These are phyloP conservation scores for Arthrobotrys sphaeroides DNA, from an alignment of 2,329 filamentous ascomycete genomes.

Conservation along the genomic window DNA sequence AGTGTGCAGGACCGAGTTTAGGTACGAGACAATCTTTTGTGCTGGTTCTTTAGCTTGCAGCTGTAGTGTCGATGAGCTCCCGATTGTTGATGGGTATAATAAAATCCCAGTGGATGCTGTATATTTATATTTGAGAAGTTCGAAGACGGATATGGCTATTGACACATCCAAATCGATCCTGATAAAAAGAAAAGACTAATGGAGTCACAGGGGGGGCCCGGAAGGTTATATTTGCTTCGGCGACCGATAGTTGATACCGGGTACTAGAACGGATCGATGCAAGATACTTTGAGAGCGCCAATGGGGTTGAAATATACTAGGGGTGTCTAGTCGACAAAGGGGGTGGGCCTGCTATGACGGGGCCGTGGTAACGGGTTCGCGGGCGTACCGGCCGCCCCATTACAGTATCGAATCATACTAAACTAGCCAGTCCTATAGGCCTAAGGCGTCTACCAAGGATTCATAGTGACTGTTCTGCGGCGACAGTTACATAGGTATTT, in stretches of 20 bases:
- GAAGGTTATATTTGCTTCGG: slow-evolving; percentile 1
- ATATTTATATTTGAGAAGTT: slow-evolving; percentile 36
- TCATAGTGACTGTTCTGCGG: slow-evolving; percentile 25
- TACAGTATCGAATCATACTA: slow-evolving; percentile 26
- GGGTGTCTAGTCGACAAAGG: not conserved
- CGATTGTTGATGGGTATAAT: slow-evolving; percentile 23
- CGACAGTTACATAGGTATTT: no score
- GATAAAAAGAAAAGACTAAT: slow-evolving; percentile 35
- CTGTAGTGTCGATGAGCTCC: slow-evolving; percentile 1
- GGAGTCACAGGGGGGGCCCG: slow-evolving; percentile 6
- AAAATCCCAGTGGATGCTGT: slow-evolving; percentile 33
- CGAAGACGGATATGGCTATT: slow-evolving; percentile 10
- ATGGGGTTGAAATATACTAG: slow-evolving; percentile 14
- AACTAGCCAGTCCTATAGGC: slow-evolving; percentile 8
- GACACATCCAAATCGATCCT: slow-evolving; percentile 10
- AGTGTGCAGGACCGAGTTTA: no score
- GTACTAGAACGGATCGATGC: slow-evolving; percentile 1
- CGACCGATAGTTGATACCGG: slow-evolving; percentile 19
- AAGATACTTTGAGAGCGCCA: not conserved
- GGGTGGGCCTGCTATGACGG: not conserved
- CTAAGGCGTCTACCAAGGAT: slow-evolving; percentile 33
- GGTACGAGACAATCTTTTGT: not conserved
- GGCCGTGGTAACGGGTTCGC: slow-evolving; percentile 1
- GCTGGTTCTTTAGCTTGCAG: not conserved
- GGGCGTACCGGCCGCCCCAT: slow-evolving; percentile 10